Base-by-base conservation (phyloP, 768 basidiomycete genomes). In the Naematelia aurantialba region DNA sequence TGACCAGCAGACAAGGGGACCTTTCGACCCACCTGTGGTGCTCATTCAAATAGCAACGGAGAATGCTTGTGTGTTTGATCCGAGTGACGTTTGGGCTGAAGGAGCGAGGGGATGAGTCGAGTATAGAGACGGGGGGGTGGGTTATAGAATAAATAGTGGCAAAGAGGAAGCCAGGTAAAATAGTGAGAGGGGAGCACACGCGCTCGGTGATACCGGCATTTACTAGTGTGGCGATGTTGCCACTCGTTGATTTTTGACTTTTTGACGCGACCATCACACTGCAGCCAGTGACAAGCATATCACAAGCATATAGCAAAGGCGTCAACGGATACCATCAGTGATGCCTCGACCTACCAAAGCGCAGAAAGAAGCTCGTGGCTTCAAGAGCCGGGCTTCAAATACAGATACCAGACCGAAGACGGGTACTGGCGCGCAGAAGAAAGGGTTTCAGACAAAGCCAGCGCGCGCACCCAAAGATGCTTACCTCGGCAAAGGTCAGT, bases 401-500 rank as follows among this genome's bases (percentile, higher is more conserved):
- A 17, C 34, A 39, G 17, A 17, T 39, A 39, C 8, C 34, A 39
- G 17, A 8, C 34, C 34, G 17, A 39, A 39, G 34, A 39, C 34
- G 17, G 17, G 17, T 8, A 17, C 8, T 39, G 34, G 44, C 45
- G 34, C 27, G 44, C 8, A 58, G 59, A 29, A 65, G 65, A 44
- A 58, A 21, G 77, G 76, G 26, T 78, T 76, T 69, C 58, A 73
- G n/a, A 76, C 77, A 11, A 71, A 74, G 46, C 77, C 77, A 0
- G 60, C 69, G 0, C 62, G 75, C 59, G 77, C 76, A 4, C 69
- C 74, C 0, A 73, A 68, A 58, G 67, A 76, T 62, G 76, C 77
- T 17, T 78, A 78, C 59, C 68, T 78, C 19, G 77, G 77, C 10
- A 78, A 77, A 64, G 77, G 77, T 76, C 45, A 59, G 65, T 55